phyloP scores from a whole-genome alignment of 2,329 filamentous ascomycete species.

The Shiraia sp. region DNA sequence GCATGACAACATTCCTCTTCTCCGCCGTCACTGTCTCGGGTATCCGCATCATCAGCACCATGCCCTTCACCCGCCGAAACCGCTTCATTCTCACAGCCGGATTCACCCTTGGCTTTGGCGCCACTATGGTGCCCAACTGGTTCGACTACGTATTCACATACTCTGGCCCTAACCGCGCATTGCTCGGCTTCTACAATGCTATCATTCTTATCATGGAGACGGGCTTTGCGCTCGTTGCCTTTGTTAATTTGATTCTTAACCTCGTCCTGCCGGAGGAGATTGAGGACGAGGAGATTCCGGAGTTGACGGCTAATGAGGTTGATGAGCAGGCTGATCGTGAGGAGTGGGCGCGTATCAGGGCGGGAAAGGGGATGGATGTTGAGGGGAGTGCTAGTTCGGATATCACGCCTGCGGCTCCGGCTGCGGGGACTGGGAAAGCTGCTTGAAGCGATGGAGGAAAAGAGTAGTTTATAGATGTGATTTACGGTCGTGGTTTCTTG shows the following conservation, averaged over 20 bases:
- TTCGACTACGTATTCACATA: slow-evolving; percentile 76
- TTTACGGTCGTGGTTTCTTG: no score
- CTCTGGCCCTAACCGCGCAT: slow-evolving; percentile 65
- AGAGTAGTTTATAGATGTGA: no score
- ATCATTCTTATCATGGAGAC: slow-evolving; percentile 55
- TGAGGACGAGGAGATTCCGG: slow-evolving; percentile 62
- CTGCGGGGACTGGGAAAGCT: slow-evolving; percentile 5
- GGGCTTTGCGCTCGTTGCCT: slow-evolving; percentile 72
- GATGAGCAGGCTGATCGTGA: slow-evolving; percentile 46
- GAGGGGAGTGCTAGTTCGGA: slow-evolving; percentile 22
- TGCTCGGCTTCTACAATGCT: slow-evolving; percentile 75
- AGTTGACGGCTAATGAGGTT: slow-evolving; percentile 47
- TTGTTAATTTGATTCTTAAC: slow-evolving; percentile 75
- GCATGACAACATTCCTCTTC: slow-evolving; percentile 76
- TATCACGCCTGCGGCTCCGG: slow-evolving; percentile 9
- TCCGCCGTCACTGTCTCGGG: slow-evolving; percentile 75
- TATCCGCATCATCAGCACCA: slow-evolving; percentile 72
- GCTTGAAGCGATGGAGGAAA: slow-evolving; percentile 1
- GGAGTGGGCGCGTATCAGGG: slow-evolving; percentile 46
- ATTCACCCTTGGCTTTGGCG: slow-evolving; percentile 69
- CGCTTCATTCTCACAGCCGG: slow-evolving; percentile 80
- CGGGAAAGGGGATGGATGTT: slow-evolving; percentile 24
- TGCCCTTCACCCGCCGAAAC: slow-evolving; percentile 76
- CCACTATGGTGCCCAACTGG: slow-evolving; percentile 58
- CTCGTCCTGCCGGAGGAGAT: slow-evolving; percentile 72